Evolutionary conservation across 768 basidiomycete species (phyloP).

Genomic region (Trametes villosa): DNA sequence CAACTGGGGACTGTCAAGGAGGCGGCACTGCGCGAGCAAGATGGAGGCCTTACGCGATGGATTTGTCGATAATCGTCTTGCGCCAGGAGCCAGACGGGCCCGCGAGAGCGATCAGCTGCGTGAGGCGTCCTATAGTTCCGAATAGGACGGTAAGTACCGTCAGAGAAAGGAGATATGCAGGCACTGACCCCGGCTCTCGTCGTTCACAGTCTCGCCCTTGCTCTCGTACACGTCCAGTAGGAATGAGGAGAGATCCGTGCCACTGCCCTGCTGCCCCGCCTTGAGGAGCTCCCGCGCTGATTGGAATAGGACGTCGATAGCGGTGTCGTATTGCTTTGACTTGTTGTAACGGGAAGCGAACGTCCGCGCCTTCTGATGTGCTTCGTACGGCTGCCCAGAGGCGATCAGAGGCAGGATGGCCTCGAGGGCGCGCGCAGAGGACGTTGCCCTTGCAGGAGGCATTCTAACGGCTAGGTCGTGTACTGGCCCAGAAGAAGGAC

Average conservation of each 20-base stretch:
- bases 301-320: slow-evolving; percentile 93
- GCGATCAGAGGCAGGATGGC: slow-evolving; percentile 77
- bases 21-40: neutral
- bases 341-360: slow-evolving; percentile 89
- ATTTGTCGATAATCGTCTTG: slow-evolving; percentile 84
- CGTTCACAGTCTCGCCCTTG: slow-evolving; percentile 71
- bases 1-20: slow-evolving; percentile 56
- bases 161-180: slow-evolving; percentile 5
- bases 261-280: slow-evolving; percentile 85
- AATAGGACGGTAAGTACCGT: neutral
- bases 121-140: slow-evolving; percentile 69
- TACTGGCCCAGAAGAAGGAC: too few species aligned
- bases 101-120: slow-evolving; percentile 88
- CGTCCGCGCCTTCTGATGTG: slow-evolving; percentile 96
- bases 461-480: slow-evolving; percentile 13
- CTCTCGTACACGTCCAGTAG: slow-evolving; percentile 84
- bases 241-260: slow-evolving; percentile 81
- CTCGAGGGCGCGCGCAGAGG: slow-evolving; percentile 69
- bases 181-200: slow-evolving; percentile 74
- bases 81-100: slow-evolving; percentile 85
- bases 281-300: slow-evolving; percentile 88
- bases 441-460: slow-evolving; percentile 30
- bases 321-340: slow-evolving; percentile 79
- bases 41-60: slow-evolving; percentile 71
- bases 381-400: slow-evolving; percentile 80